phyloP scores from a whole-genome alignment of 2,329 filamentous ascomycete genomes.

The Cadophora gregata region DNA sequence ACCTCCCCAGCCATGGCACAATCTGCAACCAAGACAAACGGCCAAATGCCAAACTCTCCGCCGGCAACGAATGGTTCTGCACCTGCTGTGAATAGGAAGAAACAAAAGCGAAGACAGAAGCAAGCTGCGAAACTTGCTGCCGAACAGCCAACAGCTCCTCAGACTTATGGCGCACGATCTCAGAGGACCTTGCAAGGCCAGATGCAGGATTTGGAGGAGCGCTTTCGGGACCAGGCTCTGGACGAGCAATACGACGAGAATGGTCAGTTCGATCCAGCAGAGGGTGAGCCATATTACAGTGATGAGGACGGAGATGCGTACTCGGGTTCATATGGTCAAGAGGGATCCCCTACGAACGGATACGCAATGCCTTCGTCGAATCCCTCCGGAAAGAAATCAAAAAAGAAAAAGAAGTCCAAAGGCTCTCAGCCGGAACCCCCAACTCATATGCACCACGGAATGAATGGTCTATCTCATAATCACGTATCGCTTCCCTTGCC shows the following conservation, averaged over 20 bases:
- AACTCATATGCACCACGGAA: slow-evolving; percentile 35
- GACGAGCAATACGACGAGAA: slow-evolving; percentile 39
- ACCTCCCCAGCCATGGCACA: slow-evolving; percentile 54
- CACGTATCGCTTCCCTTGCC: slow-evolving; percentile 44
- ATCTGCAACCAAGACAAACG: slow-evolving; percentile 42
- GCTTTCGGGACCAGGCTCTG: slow-evolving; percentile 40
- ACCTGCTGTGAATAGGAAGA: slow-evolving; percentile 82
- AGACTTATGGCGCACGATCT: slow-evolving; percentile 35
- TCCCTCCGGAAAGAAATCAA: slow-evolving; percentile 45
- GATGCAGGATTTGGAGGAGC: slow-evolving; percentile 41
- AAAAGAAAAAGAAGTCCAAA: slow-evolving; percentile 49
- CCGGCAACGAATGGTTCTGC: slow-evolving; percentile 45
- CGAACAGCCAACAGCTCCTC: slow-evolving; percentile 35
- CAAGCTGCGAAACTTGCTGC: slow-evolving; percentile 48
- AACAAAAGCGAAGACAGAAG: slow-evolving; percentile 91
- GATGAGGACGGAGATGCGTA: slow-evolving; percentile 54
- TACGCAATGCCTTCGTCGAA: slow-evolving; percentile 39
- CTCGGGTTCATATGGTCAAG: slow-evolving; percentile 44
- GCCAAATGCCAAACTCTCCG: slow-evolving; percentile 38
- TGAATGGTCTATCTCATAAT: slow-evolving; percentile 41
- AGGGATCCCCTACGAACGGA: slow-evolving; percentile 43
- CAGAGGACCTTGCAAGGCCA: slow-evolving; percentile 32
- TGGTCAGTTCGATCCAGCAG: slow-evolving; percentile 51
- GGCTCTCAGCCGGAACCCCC: slow-evolving; percentile 27
- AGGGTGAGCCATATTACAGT: slow-evolving; percentile 62